Conservation (phyloP, 2,329 filamentous ascomycete genomes). For the Pseudogymnoascus sp. region DNA sequence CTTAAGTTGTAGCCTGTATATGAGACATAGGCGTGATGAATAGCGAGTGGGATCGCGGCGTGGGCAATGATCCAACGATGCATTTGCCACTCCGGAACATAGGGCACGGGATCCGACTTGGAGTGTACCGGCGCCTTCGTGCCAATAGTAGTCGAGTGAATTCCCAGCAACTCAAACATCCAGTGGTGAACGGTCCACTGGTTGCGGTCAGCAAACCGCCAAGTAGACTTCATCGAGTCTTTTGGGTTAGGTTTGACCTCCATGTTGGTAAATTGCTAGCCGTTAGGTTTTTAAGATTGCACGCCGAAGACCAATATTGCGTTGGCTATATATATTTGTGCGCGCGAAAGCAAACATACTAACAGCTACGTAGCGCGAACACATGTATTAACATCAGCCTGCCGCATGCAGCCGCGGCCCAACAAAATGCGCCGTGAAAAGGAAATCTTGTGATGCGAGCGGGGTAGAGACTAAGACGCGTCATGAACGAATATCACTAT, state of each 20-base stretch:
- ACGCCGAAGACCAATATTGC: not conserved
- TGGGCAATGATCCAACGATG: slow-evolving; percentile 31
- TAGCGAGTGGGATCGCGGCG: slow-evolving; percentile 24
- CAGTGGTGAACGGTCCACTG: slow-evolving; percentile 11
- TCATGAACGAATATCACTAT: not conserved
- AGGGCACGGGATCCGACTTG: slow-evolving; percentile 30
- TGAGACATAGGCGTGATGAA: slow-evolving; percentile 22
- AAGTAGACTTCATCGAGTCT: slow-evolving; percentile 18
- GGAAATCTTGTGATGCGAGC: not conserved
- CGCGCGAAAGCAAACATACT: not conserved
- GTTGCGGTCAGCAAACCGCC: slow-evolving; percentile 11
- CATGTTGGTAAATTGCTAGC: not conserved
- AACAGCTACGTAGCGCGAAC: not conserved
- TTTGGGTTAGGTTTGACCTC: slow-evolving; percentile 10
- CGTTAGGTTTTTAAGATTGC: not conserved
- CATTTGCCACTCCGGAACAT: slow-evolving; percentile 24
- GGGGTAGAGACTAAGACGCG: not conserved
- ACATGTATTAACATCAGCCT: not conserved
- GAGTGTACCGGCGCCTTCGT: slow-evolving; percentile 26
- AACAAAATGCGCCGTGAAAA: not conserved
- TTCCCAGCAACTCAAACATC: slow-evolving; percentile 13
- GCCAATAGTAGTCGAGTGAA: slow-evolving; percentile 13
- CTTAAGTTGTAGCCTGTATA: slow-evolving; percentile 19
- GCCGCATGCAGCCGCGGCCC: not conserved
- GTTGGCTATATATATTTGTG: not conserved